Evolutionary conservation across 2,329 filamentous ascomycete species (phyloP).

Genomic region (Scopulariopsis brevicaulis): DNA sequence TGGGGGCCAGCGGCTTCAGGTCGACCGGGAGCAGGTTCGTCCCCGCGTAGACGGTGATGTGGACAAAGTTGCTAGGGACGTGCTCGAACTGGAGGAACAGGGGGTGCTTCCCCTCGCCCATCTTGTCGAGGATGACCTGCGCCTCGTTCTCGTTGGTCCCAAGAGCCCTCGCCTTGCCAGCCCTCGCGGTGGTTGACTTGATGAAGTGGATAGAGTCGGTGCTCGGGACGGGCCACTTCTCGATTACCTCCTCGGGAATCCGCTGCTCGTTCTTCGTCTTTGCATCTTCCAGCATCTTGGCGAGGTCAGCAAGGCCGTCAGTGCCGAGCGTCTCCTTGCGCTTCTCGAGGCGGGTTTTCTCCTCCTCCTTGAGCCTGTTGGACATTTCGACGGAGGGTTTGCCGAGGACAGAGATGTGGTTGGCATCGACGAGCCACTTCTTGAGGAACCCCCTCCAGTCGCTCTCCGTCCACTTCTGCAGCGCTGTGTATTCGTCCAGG

Average conservation of each 20-base stretch:
- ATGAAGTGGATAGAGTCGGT: slow-evolving; percentile 95
- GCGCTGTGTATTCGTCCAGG: slow-evolving; percentile 49
- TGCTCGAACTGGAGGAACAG: slow-evolving; percentile 97
- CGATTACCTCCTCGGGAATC: slow-evolving; percentile 73
- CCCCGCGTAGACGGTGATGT: slow-evolving; percentile 70
- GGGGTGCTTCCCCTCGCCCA: slow-evolving; percentile 48
- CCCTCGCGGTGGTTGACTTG: slow-evolving; percentile 71
- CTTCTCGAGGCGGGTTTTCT: slow-evolving; percentile 65
- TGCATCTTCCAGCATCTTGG: slow-evolving; percentile 66
- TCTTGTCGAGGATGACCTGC: slow-evolving; percentile 65
- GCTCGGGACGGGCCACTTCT: slow-evolving; percentile 69
- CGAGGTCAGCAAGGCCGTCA: slow-evolving; percentile 68
- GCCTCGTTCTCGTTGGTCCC: slow-evolving; percentile 57
- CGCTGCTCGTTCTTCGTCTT: slow-evolving; percentile 81
- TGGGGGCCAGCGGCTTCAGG: slow-evolving; percentile 69
- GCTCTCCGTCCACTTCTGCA: slow-evolving; percentile 71
- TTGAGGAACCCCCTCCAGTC: slow-evolving; percentile 76
- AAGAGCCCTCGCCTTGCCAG: slow-evolving; percentile 63
- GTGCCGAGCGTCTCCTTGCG: slow-evolving; percentile 70
- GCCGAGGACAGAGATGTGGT: slow-evolving; percentile 80
- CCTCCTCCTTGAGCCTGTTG: slow-evolving; percentile 69
- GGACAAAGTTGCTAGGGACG: slow-evolving; percentile 85
- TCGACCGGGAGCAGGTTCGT: slow-evolving; percentile 69
- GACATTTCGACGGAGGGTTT: slow-evolving; percentile 74
- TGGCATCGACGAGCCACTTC: slow-evolving; percentile 75